Percentiles rank a stretch among this genome's conserved stretches.
These are phyloP conservation scores for Nicotiana rustica DNA, from an alignment of 305 asterid genomes.

Conservation along the genomic window DNA sequence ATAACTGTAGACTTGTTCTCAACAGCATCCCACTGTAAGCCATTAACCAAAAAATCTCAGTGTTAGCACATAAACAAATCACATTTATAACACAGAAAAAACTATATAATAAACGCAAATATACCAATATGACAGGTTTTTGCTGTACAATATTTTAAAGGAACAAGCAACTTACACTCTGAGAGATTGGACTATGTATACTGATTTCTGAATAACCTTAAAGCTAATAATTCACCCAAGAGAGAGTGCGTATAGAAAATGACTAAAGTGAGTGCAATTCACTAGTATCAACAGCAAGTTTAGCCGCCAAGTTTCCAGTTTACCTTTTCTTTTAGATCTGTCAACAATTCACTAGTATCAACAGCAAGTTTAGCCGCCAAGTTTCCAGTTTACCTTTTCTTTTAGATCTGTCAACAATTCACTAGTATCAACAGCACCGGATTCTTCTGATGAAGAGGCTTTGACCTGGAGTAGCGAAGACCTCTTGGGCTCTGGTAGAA, in stretches of 20 bases:
- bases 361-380: constrained; percentile 29
- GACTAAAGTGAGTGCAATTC: constrained; percentile 3
- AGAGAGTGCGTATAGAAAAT: neutral
- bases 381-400: constrained; percentile 51
- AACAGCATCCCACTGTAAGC: constrained; percentile 88
- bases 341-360: constrained; percentile 52
- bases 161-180: constrained; percentile 4
- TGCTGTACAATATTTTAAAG: neutral
- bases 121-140: neutral
- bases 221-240: neutral
- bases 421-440: constrained; percentile 49
- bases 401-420: constrained; percentile 57
- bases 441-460: constrained; percentile 59
- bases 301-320: neutral
- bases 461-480: constrained; percentile 50
- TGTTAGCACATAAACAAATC: neutral
- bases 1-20: constrained; percentile 89
- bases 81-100: constrained; percentile 16
- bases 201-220: neutral
- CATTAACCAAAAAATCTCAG: neutral
- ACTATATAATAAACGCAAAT: neutral
- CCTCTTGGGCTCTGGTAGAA: constrained; percentile 58
- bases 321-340: constrained; percentile 65
- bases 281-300: too few relatives aligned
- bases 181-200: neutral